phyloP scores from a whole-genome alignment of 2,329 filamentous ascomycete species.

The Colletotrichum tofieldiae region DNA sequence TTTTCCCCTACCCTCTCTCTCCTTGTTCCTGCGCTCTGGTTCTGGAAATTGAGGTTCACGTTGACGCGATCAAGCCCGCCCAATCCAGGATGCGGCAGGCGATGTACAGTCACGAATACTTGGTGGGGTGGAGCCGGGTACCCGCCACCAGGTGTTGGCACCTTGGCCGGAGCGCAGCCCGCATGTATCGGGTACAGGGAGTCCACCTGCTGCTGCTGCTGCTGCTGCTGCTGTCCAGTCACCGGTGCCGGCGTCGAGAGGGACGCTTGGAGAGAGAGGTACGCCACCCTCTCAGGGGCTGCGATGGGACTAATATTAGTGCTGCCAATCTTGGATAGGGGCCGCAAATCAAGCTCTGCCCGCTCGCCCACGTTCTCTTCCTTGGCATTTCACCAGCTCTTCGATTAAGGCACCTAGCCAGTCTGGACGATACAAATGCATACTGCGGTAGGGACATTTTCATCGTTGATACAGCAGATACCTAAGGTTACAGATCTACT shows the following conservation, averaged over 20 bases:
- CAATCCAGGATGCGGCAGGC: constrained; percentile 39
- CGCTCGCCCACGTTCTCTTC: constrained; percentile 37
- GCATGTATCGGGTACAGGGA: constrained; percentile 29
- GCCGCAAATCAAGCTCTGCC: constrained; percentile 43
- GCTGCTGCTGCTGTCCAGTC: neutral
- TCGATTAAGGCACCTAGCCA: constrained; percentile 5
- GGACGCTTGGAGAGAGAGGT: neutral
- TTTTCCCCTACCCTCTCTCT: constrained; percentile 3
- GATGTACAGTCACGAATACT: constrained; percentile 29
- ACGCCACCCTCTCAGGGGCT: constrained; percentile 43
- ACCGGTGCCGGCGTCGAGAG: constrained; percentile 2
- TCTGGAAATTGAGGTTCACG: constrained; percentile 42
- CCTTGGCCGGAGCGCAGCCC: constrained; percentile 24
- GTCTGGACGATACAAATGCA: neutral
- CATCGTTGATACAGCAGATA: neutral
- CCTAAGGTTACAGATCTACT: neutral
- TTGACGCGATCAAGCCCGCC: constrained; percentile 40
- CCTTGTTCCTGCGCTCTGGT: constrained; percentile 23
- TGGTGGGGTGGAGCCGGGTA: constrained; percentile 15
- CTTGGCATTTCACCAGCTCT: constrained; percentile 39
- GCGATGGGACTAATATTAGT: constrained; percentile 43
- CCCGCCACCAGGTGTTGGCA: constrained; percentile 20
- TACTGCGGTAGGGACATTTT: neutral
- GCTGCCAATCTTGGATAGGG: constrained; percentile 41
- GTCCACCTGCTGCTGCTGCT: neutral